phyloP scores from a whole-genome alignment of 169 alveolate genomes.

The Eimeria zaria region DNA sequence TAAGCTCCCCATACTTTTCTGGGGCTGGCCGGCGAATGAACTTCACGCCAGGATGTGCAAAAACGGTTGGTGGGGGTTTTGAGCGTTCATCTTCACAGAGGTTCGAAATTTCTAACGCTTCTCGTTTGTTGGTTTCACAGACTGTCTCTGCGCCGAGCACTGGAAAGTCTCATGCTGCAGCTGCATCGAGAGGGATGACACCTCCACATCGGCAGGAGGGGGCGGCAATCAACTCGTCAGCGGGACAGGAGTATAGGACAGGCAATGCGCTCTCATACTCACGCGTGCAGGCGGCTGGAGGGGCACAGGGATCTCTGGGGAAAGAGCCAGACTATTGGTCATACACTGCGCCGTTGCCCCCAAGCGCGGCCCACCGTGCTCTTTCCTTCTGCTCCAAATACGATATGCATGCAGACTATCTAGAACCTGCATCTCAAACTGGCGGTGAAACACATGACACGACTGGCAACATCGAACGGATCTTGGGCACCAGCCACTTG shows the following conservation, averaged over 20 bases:
- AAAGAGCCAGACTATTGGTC: conserved; percentile 33
- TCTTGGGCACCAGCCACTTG: conserved; percentile 5
- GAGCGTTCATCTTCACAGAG: neutral
- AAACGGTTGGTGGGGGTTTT: neutral
- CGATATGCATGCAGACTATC: neutral
- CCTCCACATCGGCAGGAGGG: conserved; percentile 14
- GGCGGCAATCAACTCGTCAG: neutral
- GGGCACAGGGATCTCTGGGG: conserved; percentile 61
- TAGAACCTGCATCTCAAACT: neutral
- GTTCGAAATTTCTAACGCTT: neutral
- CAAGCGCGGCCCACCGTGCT: conserved; percentile 38
- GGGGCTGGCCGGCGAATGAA: conserved; percentile 29
- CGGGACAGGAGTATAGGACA: neutral
- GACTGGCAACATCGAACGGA: neutral
- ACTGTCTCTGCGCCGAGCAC: neutral
- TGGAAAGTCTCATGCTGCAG: neutral
- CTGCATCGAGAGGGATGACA: conserved; percentile 9
- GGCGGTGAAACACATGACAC: neutral
- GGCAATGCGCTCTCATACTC: neutral
- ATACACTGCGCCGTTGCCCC: conserved; percentile 17
- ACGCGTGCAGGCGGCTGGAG: conserved; percentile 74
- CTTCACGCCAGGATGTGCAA: neutral
- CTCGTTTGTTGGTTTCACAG: neutral
- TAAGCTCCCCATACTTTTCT: neutral
- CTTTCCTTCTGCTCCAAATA: conserved; percentile 17